These are phyloP conservation scores for Yarrowia galli DNA, from an alignment of 1,139 yeast genomes.

Conservation along the genomic window DNA sequence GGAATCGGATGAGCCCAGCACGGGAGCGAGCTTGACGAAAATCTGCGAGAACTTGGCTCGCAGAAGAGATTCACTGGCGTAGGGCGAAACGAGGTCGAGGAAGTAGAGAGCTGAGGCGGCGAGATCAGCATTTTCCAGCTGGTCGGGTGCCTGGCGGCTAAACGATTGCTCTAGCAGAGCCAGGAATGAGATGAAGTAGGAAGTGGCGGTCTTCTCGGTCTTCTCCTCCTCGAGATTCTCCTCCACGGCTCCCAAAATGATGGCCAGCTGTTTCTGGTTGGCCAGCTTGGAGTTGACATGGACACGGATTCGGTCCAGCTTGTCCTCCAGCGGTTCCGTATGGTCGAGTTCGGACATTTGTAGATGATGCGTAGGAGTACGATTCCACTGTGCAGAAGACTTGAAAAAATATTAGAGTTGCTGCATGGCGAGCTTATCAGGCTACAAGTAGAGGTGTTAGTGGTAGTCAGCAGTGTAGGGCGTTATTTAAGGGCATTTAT, in stretches of 20 bases:
- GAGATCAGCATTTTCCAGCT: slow-evolving; percentile 63
- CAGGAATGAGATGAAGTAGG: slow-evolving; percentile 84
- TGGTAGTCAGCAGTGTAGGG: too few species aligned
- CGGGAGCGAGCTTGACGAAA: slow-evolving; percentile 79
- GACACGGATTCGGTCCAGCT: slow-evolving; percentile 69
- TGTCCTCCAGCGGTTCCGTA: slow-evolving; percentile 60
- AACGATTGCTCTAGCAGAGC: slow-evolving; percentile 81
- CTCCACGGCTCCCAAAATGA: slow-evolving; percentile 86
- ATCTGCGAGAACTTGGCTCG: slow-evolving; percentile 78
- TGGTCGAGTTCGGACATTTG: slow-evolving; percentile 28
- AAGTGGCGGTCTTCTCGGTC: slow-evolving; percentile 62
- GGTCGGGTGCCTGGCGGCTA: slow-evolving; percentile 50
- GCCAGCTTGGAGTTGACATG: slow-evolving; percentile 79
- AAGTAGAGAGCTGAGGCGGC: slow-evolving; percentile 83
- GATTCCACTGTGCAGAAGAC: slow-evolving; percentile 21
- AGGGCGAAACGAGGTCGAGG: slow-evolving; percentile 80
- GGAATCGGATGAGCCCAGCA: slow-evolving; percentile 70
- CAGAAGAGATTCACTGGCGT: slow-evolving; percentile 71
- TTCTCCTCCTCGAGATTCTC: slow-evolving; percentile 81
- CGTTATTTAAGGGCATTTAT: too few species aligned
- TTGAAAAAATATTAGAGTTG: slow-evolving; percentile 23
- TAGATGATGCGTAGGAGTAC: background rate
- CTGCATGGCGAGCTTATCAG: slow-evolving; percentile 9
- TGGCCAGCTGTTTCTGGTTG: slow-evolving; percentile 79
- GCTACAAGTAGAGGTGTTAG: background rate